A percentile compares a stretch with the other conserved stretches of the same genome.
These are phyloP conservation scores for Wakefieldia striispora DNA, from an alignment of 768 basidiomycete species.

Conservation along the genomic window DNA sequence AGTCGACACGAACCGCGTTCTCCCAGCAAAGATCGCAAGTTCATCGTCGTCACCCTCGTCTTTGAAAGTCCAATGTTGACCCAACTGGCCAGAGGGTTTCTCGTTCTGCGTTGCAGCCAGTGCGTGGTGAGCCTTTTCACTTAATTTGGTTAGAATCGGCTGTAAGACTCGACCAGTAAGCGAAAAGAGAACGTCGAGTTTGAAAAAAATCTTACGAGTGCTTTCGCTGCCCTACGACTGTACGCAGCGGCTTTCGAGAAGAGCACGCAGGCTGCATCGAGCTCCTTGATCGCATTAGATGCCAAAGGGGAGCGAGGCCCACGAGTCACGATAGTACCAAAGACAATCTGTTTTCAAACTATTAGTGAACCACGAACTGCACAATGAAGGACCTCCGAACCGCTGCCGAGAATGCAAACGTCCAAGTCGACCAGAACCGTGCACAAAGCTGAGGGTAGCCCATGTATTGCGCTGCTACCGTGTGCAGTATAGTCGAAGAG, in stretches of 20 bases:
- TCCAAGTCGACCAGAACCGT: conserved; percentile 65
- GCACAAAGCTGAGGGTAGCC: conserved; percentile 46
- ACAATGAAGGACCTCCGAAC: conserved; percentile 28
- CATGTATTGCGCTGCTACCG: conserved; percentile 47
- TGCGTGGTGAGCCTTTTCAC: conserved; percentile 64
- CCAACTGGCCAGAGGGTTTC: conserved; percentile 25
- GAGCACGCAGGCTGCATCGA: conserved; percentile 65
- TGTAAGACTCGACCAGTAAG: conserved; percentile 6
- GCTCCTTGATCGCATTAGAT: conserved; percentile 60
- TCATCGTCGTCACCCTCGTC: conserved; percentile 58
- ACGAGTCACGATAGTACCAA: conserved; percentile 76
- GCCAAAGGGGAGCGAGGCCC: conserved; percentile 70
- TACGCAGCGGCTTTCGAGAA: conserved; percentile 59
- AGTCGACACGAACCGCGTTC: conserved; percentile 57
- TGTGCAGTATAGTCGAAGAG: conserved; percentile 54
- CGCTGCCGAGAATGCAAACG: conserved; percentile 54
- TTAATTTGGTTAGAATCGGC: conserved; percentile 59
- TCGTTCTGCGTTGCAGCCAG: conserved; percentile 43
- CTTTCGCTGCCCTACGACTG: conserved; percentile 63
- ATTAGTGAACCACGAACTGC: conserved; percentile 1
- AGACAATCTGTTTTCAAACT: conserved; percentile 52
- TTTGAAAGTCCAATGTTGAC: conserved; percentile 51
- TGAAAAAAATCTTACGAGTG: conserved; percentile 46
- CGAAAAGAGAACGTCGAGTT: not conserved
- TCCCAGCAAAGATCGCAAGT: conserved; percentile 66